phyloP scores from a whole-genome alignment of 2,329 filamentous ascomycete genomes.

The Hypoxylon sp. region DNA sequence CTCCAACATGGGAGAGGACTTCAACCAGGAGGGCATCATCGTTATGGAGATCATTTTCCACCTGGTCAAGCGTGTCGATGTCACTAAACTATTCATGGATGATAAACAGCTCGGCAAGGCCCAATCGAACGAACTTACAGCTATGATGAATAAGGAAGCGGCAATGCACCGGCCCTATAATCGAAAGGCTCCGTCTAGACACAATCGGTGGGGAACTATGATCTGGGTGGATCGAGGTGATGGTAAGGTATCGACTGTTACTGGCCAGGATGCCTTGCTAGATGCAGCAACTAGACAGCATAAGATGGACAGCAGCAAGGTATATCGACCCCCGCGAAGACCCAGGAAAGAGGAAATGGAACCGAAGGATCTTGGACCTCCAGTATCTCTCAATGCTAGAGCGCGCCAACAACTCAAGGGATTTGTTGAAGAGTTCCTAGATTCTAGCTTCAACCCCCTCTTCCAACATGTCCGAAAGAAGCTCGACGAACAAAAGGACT shows the following conservation, averaged over 20 bases:
- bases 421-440: conserved; percentile 94
- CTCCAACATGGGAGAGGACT: conserved; percentile 95
- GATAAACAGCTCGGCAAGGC: conserved; percentile 78
- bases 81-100: conserved; percentile 87
- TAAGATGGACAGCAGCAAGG: conserved; percentile 93
- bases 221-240: conserved; percentile 94
- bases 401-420: conserved; percentile 83
- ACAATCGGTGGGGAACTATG: conserved; percentile 97
- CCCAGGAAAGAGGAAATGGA: conserved; percentile 73
- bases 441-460: conserved; percentile 93
- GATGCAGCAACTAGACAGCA: conserved; percentile 80
- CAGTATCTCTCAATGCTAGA: conserved; percentile 76
- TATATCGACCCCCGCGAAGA: conserved; percentile 84
- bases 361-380: conserved; percentile 82
- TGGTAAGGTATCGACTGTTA: conserved; percentile 86
- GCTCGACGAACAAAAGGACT: conserved; percentile 89
- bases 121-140: conserved; percentile 80
- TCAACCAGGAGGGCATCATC: conserved; percentile 88
- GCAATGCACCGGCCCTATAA: conserved; percentile 85
- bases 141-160: conserved; percentile 84
- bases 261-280: conserved; percentile 87
- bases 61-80: conserved; percentile 89
- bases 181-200: conserved; percentile 84
- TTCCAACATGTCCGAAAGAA: conserved; percentile 89
- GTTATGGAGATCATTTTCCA: conserved; percentile 94